Conservation (phyloP, 768 basidiomycete genomes). For the Tylopilus rubrobrunneus region DNA sequence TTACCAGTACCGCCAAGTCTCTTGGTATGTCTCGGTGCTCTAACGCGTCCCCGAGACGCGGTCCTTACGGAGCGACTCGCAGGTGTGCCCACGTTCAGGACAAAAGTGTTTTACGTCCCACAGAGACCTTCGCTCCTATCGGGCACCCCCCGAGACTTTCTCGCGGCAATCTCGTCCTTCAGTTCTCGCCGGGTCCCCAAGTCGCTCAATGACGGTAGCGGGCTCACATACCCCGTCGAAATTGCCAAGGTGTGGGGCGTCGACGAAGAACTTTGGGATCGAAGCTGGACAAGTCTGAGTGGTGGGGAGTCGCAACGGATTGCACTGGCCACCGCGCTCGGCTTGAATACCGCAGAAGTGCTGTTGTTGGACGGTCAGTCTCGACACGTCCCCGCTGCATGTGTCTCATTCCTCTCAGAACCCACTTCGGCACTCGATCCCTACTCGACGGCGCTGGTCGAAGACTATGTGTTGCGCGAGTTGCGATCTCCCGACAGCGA, state of each 20-base stretch:
- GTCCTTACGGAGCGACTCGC: conserved; percentile 2
- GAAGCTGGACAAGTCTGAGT: conserved; percentile 75
- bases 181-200: conserved; percentile 34
- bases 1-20: conserved; percentile 44
- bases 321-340: conserved; percentile 71
- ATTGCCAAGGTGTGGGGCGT: conserved; percentile 66
- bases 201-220: conserved; percentile 22
- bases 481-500: conserved; percentile 44
- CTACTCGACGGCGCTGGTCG: conserved; percentile 60
- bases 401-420: conserved; percentile 44
- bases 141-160: conserved; percentile 72
- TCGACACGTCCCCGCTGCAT: neutral
- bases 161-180: conserved; percentile 54
- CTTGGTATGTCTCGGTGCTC: conserved; percentile 37
- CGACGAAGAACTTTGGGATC: conserved; percentile 65
- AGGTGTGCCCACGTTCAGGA: conserved; percentile 79
- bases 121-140: conserved; percentile 86
- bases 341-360: conserved; percentile 72
- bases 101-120: conserved; percentile 79
- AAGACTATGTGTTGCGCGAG: conserved; percentile 52
- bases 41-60: neutral
- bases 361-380: conserved; percentile 73
- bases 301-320: conserved; percentile 87
- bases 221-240: conserved; percentile 41
- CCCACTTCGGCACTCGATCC: conserved; percentile 87